Conservation (phyloP, 2,329 filamentous ascomycete genomes). For the Colletotrichum tabaci region DNA sequence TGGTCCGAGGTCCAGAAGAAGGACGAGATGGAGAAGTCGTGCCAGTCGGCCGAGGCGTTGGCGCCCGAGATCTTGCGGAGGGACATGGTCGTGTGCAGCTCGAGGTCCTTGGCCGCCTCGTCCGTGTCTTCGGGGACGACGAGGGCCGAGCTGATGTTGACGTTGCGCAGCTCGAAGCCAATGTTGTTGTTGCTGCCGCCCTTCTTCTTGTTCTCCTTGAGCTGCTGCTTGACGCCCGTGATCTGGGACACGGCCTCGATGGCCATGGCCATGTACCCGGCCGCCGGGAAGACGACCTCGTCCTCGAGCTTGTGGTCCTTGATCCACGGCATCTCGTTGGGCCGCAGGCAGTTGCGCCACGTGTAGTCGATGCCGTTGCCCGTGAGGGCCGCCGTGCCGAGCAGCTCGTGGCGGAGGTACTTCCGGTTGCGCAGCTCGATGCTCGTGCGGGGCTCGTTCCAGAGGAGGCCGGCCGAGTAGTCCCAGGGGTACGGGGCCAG, state of each 20-base stretch:
- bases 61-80: slow-evolving; percentile 42
- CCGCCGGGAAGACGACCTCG: slow-evolving; percentile 55
- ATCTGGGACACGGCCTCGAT: slow-evolving; percentile 11
- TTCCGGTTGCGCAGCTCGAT: no score
- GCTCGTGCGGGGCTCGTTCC: no score
- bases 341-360: not conserved
- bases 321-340: slow-evolving; percentile 53
- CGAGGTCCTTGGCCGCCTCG: no score
- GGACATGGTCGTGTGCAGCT: slow-evolving; percentile 42
- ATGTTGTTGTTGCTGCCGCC: no score
- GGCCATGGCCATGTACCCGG: slow-evolving; percentile 25
- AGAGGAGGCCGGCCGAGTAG: no score
- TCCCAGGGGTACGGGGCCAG: no score
- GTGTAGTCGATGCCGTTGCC: not conserved
- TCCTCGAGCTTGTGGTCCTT: slow-evolving; percentile 59
- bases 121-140: slow-evolving; percentile 48
- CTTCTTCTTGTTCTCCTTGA: slow-evolving; percentile 18
- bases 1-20: slow-evolving; percentile 25
- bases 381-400: slow-evolving; percentile 8
- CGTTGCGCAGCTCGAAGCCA: slow-evolving; percentile 47
- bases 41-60: slow-evolving; percentile 48
- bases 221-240: not conserved
- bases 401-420: slow-evolving; percentile 14
- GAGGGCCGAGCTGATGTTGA: slow-evolving; percentile 49
- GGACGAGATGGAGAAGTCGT: slow-evolving; percentile 51